phyloP scores from a whole-genome alignment of 164 flowering plant genomes.

The Magnolia sinica region DNA sequence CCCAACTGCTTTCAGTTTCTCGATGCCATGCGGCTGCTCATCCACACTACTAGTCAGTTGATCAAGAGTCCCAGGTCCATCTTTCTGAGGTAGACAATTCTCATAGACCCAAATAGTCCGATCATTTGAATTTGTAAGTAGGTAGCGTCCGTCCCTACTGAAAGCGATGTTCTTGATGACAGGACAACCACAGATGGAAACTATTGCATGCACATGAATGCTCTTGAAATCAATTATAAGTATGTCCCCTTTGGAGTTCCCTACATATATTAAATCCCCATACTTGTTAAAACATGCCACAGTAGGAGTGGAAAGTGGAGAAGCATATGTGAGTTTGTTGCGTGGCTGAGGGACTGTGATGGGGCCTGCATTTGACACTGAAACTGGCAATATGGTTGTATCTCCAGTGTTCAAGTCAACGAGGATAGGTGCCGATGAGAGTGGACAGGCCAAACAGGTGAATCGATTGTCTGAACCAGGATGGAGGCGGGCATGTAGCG shows the following conservation, averaged over 20 bases:
- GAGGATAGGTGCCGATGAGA: constrained; percentile 87
- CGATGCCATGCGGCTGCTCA: constrained; percentile 44
- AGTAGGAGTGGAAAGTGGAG: constrained; percentile 68
- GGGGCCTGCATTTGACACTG: constrained; percentile 41
- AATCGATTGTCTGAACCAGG: constrained; percentile 74
- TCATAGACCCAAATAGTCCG: constrained; percentile 82
- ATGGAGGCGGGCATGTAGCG: constrained; percentile 80
- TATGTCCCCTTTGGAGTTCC: constrained; percentile 79
- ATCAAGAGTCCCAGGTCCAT: constrained; percentile 44
- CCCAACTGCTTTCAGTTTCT: constrained; percentile 75
- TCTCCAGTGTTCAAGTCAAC: constrained; percentile 65
- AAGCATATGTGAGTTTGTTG: constrained; percentile 66
- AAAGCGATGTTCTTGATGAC: constrained; percentile 74
- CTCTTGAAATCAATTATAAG: constrained; percentile 64
- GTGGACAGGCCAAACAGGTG: constrained; percentile 80
- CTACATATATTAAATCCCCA: constrained; percentile 89
- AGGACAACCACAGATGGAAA: constrained; percentile 60
- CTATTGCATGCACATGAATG: constrained; percentile 50
- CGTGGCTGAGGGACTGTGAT: constrained; percentile 46
- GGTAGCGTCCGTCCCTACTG: constrained; percentile 82
- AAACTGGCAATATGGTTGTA: constrained; percentile 67
- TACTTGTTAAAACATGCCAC: constrained; percentile 85
- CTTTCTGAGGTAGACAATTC: constrained; percentile 66
- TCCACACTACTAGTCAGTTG: constrained; percentile 24
- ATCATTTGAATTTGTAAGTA: constrained; percentile 87